Conservation (phyloP, 2,329 filamentous ascomycete species). For the Thyridium curvatum region DNA sequence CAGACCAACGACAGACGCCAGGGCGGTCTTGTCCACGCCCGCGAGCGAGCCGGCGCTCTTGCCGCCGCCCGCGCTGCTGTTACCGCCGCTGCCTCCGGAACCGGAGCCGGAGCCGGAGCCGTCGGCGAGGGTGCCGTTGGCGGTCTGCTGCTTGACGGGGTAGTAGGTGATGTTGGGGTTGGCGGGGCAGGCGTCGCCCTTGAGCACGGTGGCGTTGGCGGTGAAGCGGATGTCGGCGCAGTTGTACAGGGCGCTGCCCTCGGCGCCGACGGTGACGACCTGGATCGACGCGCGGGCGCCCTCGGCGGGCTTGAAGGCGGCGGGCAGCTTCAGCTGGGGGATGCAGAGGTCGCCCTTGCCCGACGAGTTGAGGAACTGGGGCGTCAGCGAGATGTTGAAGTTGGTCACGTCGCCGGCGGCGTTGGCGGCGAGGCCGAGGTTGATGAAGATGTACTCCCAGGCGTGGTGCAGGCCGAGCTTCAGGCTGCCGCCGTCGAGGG, state of each 20-base stretch:
- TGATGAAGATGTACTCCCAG: slow-evolving; percentile 48
- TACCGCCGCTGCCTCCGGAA: slow-evolving; percentile 4
- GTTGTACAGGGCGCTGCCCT: slow-evolving; percentile 60
- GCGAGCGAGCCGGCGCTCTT: slow-evolving; percentile 12
- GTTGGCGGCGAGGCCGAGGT: slow-evolving; percentile 40
- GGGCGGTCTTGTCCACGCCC: slow-evolving; percentile 14
- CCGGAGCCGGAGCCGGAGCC: slow-evolving; percentile 2
- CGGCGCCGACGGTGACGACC: slow-evolving; percentile 57
- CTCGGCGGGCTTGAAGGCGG: slow-evolving; percentile 42
- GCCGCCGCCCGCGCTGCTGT: slow-evolving; percentile 4
- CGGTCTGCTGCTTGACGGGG: slow-evolving; percentile 20
- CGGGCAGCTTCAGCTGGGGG: slow-evolving; percentile 48
- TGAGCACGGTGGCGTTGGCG: slow-evolving; percentile 36
- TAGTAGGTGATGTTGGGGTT: slow-evolving; percentile 43
- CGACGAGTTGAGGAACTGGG: slow-evolving; percentile 50
- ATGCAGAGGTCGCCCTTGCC: slow-evolving; percentile 62
- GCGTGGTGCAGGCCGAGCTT: slow-evolving; percentile 42
- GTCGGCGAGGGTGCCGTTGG: slow-evolving; percentile 9
- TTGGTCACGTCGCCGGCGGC: slow-evolving; percentile 33
- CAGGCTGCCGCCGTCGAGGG: slow-evolving; percentile 41
- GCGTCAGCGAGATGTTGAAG: slow-evolving; percentile 65
- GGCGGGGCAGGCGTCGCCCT: slow-evolving; percentile 48
- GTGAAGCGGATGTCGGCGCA: slow-evolving; percentile 71
- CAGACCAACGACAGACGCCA: slow-evolving; percentile 30
- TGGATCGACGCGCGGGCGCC: slow-evolving; percentile 62